Base-by-base conservation (phyloP, 2,329 filamentous ascomycete species). In the Neophaeococcomyces aloes region DNA sequence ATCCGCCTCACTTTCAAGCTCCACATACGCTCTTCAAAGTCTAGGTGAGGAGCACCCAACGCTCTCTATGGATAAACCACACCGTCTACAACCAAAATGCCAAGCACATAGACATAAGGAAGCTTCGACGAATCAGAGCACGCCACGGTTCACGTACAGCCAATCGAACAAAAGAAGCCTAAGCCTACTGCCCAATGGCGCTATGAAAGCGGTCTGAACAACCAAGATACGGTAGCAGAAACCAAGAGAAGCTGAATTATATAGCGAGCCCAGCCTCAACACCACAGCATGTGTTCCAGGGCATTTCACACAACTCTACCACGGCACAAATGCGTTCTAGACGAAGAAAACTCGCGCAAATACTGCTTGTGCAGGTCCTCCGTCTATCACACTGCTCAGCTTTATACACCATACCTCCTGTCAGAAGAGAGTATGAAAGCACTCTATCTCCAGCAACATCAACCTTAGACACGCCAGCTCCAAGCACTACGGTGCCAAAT, bases 71-170 rank as follows among this genome's bases (percentile, higher is more conserved):
- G 17, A n/a, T n/a, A 33, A 38, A 25, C 19, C 18, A 23, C 25
- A 13, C 3, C 15, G 25, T 19, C 37, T 38, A 8, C 10, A 39
- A 5, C 10, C 10, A 6, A 27, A 27, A 27, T 27, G 23, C 5
- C 23, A 27, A 10, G 5, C 23, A 10, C 23, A 27, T 27, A 10
- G 5, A 10, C 23, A 5, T 27, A 10, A 27, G 23, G 23, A 5
- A 27, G 10, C 10, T 10, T 27, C 10, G 23, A 27, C 49, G 47
- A 52, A 52, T 52, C 49, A 52, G 29, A 19, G 19, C 7, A 19
- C 36, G 49, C 47, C 49, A 52, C 49, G 47, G 23, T 27, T 27
- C 10, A 27, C 10, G 23, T 5, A 27, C 5, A 27, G 23, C 23
- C 23, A 27, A 27, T 27, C 23, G 23, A 10, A 10, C 23, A 5